Conservation (phyloP, 176 grass and related monocot species). For the Chrysopogon serrulatus region DNA sequence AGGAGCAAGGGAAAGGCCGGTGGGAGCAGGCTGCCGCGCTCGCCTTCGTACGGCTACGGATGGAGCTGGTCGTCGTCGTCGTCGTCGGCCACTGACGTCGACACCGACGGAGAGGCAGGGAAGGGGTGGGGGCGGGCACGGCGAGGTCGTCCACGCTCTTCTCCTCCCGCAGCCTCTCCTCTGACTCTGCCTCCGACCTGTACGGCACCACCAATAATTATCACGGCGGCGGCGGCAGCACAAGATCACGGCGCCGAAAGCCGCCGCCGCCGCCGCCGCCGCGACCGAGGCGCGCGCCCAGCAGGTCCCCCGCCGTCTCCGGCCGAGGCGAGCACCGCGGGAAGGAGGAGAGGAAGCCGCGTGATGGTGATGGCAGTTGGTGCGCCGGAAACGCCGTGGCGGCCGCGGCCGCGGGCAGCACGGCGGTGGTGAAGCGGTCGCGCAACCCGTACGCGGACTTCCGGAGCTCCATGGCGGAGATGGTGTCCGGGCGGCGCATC, state of each 20-base stretch:
- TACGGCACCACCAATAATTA: neutral
- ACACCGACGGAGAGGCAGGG: constrained; percentile 27
- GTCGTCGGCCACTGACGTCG: constrained; percentile 28
- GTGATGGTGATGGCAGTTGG: too few relatives aligned
- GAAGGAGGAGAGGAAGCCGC: neutral
- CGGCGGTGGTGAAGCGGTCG: constrained; percentile 63
- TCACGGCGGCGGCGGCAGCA: neutral
- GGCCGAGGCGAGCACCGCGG: neutral
- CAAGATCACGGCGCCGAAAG: neutral
- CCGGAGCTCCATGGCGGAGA: constrained; percentile 83
- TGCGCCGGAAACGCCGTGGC: neutral
- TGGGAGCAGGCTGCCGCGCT: neutral
- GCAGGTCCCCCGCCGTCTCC: neutral
- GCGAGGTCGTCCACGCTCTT: constrained; percentile 28
- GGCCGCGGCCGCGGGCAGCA: neutral
- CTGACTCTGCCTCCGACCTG: constrained; percentile 55
- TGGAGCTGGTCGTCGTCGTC: neutral
- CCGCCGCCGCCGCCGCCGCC: too few relatives aligned
- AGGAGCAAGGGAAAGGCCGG: neutral
- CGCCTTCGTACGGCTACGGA: constrained; percentile 19
- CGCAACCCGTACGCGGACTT: constrained; percentile 70
- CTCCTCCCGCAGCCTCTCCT: constrained; percentile 67
- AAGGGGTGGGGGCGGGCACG: constrained; percentile 24
- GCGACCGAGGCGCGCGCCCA: neutral
- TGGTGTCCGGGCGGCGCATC: constrained; percentile 48